Evolutionary conservation across 371 early-diverging fungal species (phyloP).

Genomic region (Mucor indicus): DNA sequence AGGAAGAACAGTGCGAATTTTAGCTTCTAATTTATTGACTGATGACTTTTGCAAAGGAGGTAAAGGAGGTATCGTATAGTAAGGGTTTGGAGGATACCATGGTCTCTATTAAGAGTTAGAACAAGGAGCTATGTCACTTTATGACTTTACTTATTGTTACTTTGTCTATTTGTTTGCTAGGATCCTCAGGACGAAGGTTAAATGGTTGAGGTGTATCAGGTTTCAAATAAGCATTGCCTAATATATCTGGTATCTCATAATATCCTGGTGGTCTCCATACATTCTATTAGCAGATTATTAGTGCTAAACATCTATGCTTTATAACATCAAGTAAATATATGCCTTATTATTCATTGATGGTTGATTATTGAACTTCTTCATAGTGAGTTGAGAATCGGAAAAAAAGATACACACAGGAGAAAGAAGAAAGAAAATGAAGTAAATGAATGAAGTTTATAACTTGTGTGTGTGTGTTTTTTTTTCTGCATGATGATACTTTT

Average conservation of each 20-base stretch:
- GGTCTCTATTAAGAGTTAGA: constrained; percentile 1
- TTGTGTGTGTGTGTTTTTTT: no score
- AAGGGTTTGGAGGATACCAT: constrained; percentile 11
- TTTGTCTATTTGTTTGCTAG: not conserved
- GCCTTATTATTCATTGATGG: no score
- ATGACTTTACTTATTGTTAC: constrained; percentile 1
- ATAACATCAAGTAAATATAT: no score
- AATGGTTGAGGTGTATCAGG: constrained; percentile 16
- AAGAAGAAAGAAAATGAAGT: no score
- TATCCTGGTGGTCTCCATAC: constrained; percentile 25
- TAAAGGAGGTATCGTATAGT: constrained; percentile 8
- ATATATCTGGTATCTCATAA: constrained; percentile 22
- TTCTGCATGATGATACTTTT: no score
- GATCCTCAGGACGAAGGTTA: not conserved
- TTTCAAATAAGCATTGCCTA: constrained; percentile 21
- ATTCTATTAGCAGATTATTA: constrained; percentile 10
- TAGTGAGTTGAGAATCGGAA: no score
- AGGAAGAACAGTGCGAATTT: constrained; percentile 36
- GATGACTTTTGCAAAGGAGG: no score
- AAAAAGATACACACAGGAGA: no score
- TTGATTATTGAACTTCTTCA: no score
- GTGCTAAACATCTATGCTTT: no score
- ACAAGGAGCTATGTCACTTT: not conserved
- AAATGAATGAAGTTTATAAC: no score
- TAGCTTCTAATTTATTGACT: constrained; percentile 38